These are phyloP conservation scores for Cladosporium sp. DNA, from an alignment of 2,329 filamentous ascomycete genomes.

Conservation along the genomic window DNA sequence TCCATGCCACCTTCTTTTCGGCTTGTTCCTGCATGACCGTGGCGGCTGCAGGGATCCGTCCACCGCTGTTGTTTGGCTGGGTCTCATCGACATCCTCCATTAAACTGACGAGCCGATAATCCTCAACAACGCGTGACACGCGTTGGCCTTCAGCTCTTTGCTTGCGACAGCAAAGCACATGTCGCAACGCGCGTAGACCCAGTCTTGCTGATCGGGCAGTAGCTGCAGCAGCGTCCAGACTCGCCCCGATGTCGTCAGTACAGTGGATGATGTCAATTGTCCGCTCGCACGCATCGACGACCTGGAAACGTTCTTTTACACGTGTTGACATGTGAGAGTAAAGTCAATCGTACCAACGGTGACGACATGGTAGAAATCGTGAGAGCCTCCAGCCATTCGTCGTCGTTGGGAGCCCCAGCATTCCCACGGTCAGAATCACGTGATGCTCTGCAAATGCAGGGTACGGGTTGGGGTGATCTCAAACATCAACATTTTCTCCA, in stretches of 20 bases:
- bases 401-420: background rate
- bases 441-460: background rate
- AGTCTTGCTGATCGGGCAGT: background rate
- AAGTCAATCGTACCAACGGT: background rate
- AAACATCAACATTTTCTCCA: background rate
- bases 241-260: background rate
- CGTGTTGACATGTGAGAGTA: background rate
- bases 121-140: background rate
- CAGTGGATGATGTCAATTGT: background rate
- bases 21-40: constrained; percentile 11
- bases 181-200: background rate
- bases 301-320: background rate
- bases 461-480: background rate
- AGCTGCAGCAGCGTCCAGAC: background rate
- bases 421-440: too few relatives aligned
- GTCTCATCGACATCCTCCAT: background rate
- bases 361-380: background rate
- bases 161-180: background rate
- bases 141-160: background rate
- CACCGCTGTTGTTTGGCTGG: background rate
- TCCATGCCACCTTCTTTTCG: background rate
- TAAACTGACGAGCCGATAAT: background rate
- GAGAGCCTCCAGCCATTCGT: background rate
- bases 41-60: constrained; percentile 11
- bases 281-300: background rate